phyloP scores from a whole-genome alignment of 192 early-diverging fungal genomes.

The Coemansia erecta region DNA sequence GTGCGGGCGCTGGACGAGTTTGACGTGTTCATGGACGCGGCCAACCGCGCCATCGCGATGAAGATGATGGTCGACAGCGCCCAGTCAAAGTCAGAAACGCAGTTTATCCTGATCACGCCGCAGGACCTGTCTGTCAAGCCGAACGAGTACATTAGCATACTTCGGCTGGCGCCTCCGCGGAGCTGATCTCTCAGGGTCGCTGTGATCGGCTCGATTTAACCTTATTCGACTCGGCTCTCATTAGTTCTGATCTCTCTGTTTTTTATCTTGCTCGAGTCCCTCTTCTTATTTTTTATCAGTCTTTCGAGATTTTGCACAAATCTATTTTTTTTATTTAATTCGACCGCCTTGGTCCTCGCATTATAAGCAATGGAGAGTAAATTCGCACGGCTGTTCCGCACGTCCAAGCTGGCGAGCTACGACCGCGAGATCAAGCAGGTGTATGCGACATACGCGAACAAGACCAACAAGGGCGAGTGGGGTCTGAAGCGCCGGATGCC shows the following conservation, averaged over 20 bases:
- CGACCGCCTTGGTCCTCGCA: background rate
- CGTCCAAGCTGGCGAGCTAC: slow-evolving; percentile 67
- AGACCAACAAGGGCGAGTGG: slow-evolving; percentile 60
- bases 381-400: slow-evolving; percentile 63
- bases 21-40: slow-evolving; percentile 99
- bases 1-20: slow-evolving; percentile 98
- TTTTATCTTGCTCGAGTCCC: background rate
- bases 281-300: background rate
- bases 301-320: background rate
- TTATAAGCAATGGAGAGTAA: slow-evolving; percentile 56
- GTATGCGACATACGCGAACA: slow-evolving; percentile 63
- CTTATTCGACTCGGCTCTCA: background rate
- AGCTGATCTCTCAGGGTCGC: slow-evolving; percentile 6
- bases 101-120: slow-evolving; percentile 97
- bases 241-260: background rate
- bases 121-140: slow-evolving; percentile 76
- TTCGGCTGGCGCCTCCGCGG: slow-evolving; percentile 55
- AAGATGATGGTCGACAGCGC: slow-evolving; percentile 85
- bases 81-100: slow-evolving; percentile 61
- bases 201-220: background rate
- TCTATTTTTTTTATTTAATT: background rate
- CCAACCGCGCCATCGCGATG: slow-evolving; percentile 89
- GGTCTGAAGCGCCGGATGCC: slow-evolving; percentile 75
- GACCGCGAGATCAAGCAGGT: slow-evolving; percentile 69
- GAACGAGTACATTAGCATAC: slow-evolving; percentile 49